A percentile compares a stretch with the other conserved stretches of the same genome.
Conservation (phyloP, 179 eudicot species). For the Amaranthus tricolor region DNA sequence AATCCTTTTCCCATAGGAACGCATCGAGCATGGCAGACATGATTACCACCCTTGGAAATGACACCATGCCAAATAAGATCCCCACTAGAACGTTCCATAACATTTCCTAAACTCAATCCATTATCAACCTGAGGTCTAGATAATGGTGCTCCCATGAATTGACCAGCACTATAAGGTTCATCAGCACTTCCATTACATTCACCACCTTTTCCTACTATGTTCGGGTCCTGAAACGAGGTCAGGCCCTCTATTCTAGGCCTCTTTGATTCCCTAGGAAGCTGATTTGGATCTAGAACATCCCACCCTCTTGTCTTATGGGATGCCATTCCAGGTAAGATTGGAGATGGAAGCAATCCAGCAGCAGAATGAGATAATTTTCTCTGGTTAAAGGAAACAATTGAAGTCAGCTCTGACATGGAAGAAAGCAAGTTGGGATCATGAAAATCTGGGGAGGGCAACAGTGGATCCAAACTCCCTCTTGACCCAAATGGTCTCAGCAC, state of each 20-base stretch:
- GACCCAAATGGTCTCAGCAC: conserved; percentile 55
- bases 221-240: conserved; percentile 31
- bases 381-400: conserved; percentile 38
- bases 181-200: conserved; percentile 33
- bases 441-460: conserved; percentile 43
- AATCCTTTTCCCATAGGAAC: conserved; percentile 76
- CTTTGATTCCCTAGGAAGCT: conserved; percentile 66
- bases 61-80: conserved; percentile 90
- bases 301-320: conserved; percentile 52
- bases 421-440: conserved; percentile 35
- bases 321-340: conserved; percentile 38
- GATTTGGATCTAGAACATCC: conserved; percentile 79
- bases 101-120: conserved; percentile 36
- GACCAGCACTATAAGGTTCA: conserved; percentile 37
- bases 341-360: conserved; percentile 48
- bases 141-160: conserved; percentile 33
- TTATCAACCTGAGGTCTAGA: conserved; percentile 29
- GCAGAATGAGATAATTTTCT: conserved; percentile 51
- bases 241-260: conserved; percentile 59
- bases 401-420: conserved; percentile 38
- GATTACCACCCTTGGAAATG: conserved; percentile 86
- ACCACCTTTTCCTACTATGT: conserved; percentile 28
- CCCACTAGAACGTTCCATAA: conserved; percentile 35
- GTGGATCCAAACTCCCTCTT: conserved; percentile 53
- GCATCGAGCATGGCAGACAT: conserved; percentile 93